Evolutionary conservation across 768 basidiomycete species (phyloP).

Genomic region (Suillus placidus): DNA sequence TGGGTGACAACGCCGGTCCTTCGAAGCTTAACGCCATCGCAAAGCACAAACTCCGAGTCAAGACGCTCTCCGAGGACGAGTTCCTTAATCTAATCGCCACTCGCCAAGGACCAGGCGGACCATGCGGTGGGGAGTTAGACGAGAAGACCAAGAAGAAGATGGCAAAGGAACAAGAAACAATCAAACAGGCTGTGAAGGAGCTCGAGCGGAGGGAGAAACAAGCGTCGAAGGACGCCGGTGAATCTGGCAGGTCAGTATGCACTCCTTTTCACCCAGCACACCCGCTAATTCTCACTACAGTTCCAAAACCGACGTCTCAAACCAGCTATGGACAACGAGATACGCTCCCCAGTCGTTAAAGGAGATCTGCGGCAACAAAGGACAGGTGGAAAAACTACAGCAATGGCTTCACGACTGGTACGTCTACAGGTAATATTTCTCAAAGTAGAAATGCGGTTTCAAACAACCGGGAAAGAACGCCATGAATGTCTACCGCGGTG

Average conservation of each 20-base stretch:
- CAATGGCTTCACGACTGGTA: conserved; percentile 90
- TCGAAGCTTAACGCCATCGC: conserved; percentile 86
- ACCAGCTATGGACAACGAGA: conserved; percentile 92
- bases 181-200: conserved; percentile 71
- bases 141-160: conserved; percentile 81
- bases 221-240: conserved; percentile 38
- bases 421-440: conserved; percentile 21
- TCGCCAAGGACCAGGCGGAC: conserved; percentile 52
- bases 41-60: conserved; percentile 74
- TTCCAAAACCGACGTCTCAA: conserved; percentile 45
- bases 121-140: conserved; percentile 52
- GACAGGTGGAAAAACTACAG: conserved; percentile 84
- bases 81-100: conserved; percentile 84
- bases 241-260: conserved; percentile 23
- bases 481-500: conserved; percentile 84
- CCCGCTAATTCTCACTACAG: conserved; percentile 14
- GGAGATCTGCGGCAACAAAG: conserved; percentile 96
- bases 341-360: conserved; percentile 89
- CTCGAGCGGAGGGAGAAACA: conserved; percentile 75
- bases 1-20: conserved; percentile 87
- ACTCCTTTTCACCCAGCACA: background rate
- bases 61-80: conserved; percentile 82
- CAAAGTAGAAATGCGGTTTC: conserved; percentile 59
- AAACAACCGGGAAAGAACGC: conserved; percentile 94
- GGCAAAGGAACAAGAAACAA: conserved; percentile 78